Base-by-base conservation (phyloP, 495 filamentous ascomycete species). In the Cetradonia linearis region DNA sequence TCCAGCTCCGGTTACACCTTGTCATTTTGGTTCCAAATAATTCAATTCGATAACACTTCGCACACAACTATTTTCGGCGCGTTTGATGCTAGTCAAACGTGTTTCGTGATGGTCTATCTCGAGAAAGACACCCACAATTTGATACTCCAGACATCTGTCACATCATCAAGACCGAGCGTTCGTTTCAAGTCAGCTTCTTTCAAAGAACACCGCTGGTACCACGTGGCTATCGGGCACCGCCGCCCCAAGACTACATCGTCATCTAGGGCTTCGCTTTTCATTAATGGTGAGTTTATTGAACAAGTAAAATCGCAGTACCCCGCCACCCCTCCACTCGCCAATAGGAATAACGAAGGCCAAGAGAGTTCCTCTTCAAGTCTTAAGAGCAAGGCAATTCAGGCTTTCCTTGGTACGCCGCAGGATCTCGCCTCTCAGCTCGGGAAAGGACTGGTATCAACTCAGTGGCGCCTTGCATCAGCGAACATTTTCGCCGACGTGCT, bases 41-140 rank as follows among this genome's bases (percentile, higher is more conserved):
- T 96, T 67, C 76, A 82, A 49, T 97, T 93, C 72, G 93, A 98
- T 69, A 68, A 78, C 2, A 83, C 79, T 34, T 85, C 86, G 16
- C 94, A 97, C 71, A 96, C 93, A 1, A 98, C 93, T 4, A 77
- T 98, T 8, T 98, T 98, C 71, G 93, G 93, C 5, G 89, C 91
- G 13, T 97, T 95, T 70, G 93, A 98, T 73, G 77, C 86, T 0
- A 89, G 82, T 20, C 93, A 98, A 67, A 90, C 87, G 1, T 98
- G 94, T 72, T 98, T 98, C 64, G 76, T 97, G 36, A 81, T 98
- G 47, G 87, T 86, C 27, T 98, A 97, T 69, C 79, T 98, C 28
- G 93, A 98, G 70, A 89, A 86, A 67, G 91, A 97, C 68, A 94
- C 89, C n/a, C 84, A 81, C 31, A 91, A 95, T 68, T 90, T 98